Percentiles rank a stretch among this genome's conserved stretches.
These are phyloP conservation scores for Didymella exigua DNA, from an alignment of 2,329 filamentous ascomycete species.

Conservation along the genomic window DNA sequence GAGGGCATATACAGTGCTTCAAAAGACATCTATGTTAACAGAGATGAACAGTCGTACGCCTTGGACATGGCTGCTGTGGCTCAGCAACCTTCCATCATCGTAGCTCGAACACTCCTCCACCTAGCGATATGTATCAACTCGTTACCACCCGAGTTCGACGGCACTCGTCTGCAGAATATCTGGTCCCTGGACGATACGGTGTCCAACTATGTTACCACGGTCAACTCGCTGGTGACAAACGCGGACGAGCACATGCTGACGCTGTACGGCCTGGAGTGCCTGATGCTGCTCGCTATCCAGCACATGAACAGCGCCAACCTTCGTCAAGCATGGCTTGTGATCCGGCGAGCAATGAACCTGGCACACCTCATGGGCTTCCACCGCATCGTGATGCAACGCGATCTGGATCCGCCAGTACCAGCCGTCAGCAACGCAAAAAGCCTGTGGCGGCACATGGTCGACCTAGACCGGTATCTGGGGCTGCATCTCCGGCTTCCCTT, in stretches of 20 bases:
- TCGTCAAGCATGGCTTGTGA: conserved; percentile 42
- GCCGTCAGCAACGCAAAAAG: conserved; percentile 35
- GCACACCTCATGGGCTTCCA: conserved; percentile 48
- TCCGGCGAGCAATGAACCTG: conserved; percentile 41
- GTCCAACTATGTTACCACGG: conserved; percentile 41
- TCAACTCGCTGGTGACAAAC: conserved; percentile 38
- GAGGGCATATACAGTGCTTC: conserved; percentile 37
- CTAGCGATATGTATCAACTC: conserved; percentile 43
- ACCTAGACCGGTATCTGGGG: conserved; percentile 41
- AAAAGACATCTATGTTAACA: conserved; percentile 38
- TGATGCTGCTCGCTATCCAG: conserved; percentile 39
- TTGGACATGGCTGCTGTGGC: conserved; percentile 40
- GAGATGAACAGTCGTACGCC: conserved; percentile 41
- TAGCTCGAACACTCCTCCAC: conserved; percentile 45
- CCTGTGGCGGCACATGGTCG: conserved; percentile 40
- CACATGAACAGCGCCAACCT: conserved; percentile 41
- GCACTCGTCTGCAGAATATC: conserved; percentile 33
- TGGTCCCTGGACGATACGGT: conserved; percentile 43
- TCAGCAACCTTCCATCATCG: conserved; percentile 35
- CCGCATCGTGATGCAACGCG: conserved; percentile 37
- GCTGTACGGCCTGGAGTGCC: conserved; percentile 43
- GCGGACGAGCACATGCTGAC: conserved; percentile 45
- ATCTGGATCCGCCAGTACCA: conserved; percentile 28
- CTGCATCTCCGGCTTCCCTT: conserved; percentile 46
- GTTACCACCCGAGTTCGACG: conserved; percentile 41